Percentiles rank a stretch among this genome's conserved stretches.
phyloP scores from a whole-genome alignment of 1,284 basidiomycete species.

The Rhodofomes roseus region DNA sequence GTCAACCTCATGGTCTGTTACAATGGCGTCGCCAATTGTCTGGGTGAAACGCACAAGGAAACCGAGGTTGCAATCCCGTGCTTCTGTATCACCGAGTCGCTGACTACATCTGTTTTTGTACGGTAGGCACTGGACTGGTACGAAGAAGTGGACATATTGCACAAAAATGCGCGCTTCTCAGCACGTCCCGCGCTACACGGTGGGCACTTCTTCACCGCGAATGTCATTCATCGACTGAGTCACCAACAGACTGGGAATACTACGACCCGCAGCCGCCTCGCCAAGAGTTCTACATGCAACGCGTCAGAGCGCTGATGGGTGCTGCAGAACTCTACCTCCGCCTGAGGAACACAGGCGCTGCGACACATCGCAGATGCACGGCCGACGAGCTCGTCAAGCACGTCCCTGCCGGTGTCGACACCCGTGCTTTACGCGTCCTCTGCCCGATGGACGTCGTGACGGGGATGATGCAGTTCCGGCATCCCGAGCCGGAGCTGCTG shows the following conservation, averaged over 20 bases:
- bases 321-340: conserved; percentile 17
- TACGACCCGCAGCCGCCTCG: conserved; percentile 7
- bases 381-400: conserved; percentile 9
- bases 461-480: conserved; percentile 7
- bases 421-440: conserved; percentile 8
- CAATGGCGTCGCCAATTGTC: conserved; percentile 10
- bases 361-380: conserved; percentile 14
- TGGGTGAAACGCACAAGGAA: conserved; percentile 4
- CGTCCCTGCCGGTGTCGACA: conserved; percentile 6
- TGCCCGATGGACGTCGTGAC: conserved; percentile 1
- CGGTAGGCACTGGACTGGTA: conserved; percentile 14
- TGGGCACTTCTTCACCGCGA: neutral
- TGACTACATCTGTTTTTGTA: no score
- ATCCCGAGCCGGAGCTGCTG: conserved; percentile 20
- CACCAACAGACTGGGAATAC: conserved; percentile 9
- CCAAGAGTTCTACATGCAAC: conserved; percentile 16
- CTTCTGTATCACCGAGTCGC: neutral
- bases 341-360: conserved; percentile 21
- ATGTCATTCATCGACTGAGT: neutral
- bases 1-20: conserved; percentile 15
- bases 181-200: conserved; percentile 7
- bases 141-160: conserved; percentile 11
- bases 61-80: conserved; percentile 3
- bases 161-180: conserved; percentile 13
- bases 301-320: conserved; percentile 12